phyloP scores from a whole-genome alignment of 2,329 filamentous ascomycete genomes.

The Lasiodiplodia sp. region DNA sequence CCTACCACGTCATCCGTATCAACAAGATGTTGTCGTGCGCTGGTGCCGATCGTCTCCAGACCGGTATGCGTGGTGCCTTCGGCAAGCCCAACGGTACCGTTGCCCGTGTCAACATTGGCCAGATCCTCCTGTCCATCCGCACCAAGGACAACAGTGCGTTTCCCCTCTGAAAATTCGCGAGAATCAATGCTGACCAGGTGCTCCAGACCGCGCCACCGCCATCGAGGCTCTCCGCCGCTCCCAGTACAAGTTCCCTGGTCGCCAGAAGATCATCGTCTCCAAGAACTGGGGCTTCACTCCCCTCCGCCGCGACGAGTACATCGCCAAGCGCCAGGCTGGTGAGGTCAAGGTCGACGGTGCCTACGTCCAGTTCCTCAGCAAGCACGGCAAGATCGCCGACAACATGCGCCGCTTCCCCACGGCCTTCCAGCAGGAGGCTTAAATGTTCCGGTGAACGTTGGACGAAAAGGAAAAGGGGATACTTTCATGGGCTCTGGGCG shows the following conservation, averaged over 20 bases:
- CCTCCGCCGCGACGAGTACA: slow-evolving; percentile 96
- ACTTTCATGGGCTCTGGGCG: slow-evolving; percentile 30
- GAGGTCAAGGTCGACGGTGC: slow-evolving; percentile 97
- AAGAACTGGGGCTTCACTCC: slow-evolving; percentile 99
- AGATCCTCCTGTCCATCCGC: slow-evolving; percentile 97
- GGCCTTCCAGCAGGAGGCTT: slow-evolving; percentile 69
- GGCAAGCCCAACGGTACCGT: slow-evolving; percentile 99
- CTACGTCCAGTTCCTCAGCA: slow-evolving; percentile 98
- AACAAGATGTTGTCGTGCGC: slow-evolving; percentile 99
- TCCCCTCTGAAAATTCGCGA: too few species aligned
- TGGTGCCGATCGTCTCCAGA: slow-evolving; percentile 99
- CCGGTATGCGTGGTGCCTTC: slow-evolving; percentile 99
- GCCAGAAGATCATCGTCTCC: slow-evolving; percentile 99
- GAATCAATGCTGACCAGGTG: neutral
- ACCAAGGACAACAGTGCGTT: slow-evolving; percentile 78
- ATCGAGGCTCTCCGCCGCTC: slow-evolving; percentile 99
- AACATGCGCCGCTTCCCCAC: slow-evolving; percentile 97
- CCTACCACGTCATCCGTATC: slow-evolving; percentile 99
- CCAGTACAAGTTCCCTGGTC: slow-evolving; percentile 99
- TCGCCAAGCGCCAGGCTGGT: slow-evolving; percentile 91
- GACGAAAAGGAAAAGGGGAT: slow-evolving; percentile 27
- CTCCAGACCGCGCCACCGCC: slow-evolving; percentile 78
- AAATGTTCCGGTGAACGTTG: slow-evolving; percentile 31
- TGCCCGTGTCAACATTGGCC: slow-evolving; percentile 99
- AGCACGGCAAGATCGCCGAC: slow-evolving; percentile 82